Conservation (phyloP, 805 yeast genomes). For the Candida ortonii region DNA sequence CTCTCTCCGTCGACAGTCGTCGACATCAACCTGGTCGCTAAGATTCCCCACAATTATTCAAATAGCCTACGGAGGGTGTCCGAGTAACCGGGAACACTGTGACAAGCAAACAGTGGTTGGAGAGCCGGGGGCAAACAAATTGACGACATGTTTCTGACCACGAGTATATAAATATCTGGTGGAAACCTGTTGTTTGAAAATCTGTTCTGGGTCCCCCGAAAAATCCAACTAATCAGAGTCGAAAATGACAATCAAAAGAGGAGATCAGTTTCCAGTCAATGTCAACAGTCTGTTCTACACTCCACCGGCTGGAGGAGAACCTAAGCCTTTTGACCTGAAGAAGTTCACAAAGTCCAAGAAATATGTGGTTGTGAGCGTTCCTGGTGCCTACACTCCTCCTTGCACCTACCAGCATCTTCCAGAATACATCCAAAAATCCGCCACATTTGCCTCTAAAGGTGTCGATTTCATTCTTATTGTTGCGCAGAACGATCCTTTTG, state of each 20-base stretch:
- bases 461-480: conserved; percentile 62
- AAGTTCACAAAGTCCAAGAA: conserved; percentile 41
- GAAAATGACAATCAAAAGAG: conserved; percentile 24
- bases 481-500: conserved; percentile 71
- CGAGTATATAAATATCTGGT: too few species aligned
- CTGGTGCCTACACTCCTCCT: conserved; percentile 87
- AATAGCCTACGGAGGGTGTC: too few species aligned
- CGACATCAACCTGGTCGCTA: too few species aligned
- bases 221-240: not conserved
- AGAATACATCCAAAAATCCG: conserved; percentile 51
- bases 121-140: too few species aligned
- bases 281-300: conserved; percentile 32
- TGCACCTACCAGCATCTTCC: conserved; percentile 74
- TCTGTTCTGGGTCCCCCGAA: too few species aligned
- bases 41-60: too few species aligned
- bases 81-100: too few species aligned
- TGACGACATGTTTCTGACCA: too few species aligned
- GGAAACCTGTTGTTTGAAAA: too few species aligned
- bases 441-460: conserved; percentile 54
- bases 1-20: too few species aligned
- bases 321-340: conserved; percentile 34
- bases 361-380: conserved; percentile 71
- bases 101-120: too few species aligned
- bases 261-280: conserved; percentile 36
- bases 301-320: conserved; percentile 35